Evolutionary conservation across 2,329 filamentous ascomycete species (phyloP), one percentile per base, ranked within the genome.

Genomic region (Grosmannia penicillata): DNA sequence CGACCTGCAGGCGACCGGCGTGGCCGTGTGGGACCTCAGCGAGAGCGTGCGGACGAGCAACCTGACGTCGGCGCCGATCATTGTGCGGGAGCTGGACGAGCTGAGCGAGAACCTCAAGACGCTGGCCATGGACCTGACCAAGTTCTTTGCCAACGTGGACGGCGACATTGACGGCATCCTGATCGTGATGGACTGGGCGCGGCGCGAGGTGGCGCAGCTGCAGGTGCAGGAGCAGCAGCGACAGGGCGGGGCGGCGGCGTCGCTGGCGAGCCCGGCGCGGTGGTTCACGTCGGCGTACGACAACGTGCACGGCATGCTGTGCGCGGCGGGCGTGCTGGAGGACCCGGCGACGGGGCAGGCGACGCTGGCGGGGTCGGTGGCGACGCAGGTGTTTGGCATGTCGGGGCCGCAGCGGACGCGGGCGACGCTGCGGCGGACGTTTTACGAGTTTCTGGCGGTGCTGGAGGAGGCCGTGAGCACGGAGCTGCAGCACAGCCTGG

Each of bases 131-230:
- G 86, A 94, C 55, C 71, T 95, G 48, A 93, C 83, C 8, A 78
- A 79, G 51, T 95, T 96, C 63, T 94, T 95, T 56, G 82, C 86
- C 37, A 84, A 87, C 47, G 85, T 96, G 11, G 85, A 95, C 50
- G 83, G 85, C 21, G 89, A 95, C 52, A 82, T 96, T 49, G 89
- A 95, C 54, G 80, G 72, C 43, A 93, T 95, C 48, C 69, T 96
- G 26, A 80, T 91, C 43, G 85, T 93, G 37, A 95, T 96, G 86
- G 85, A 94, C 54, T 95, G 89, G 89, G 83, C 85, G 13, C 81
- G 81, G 52, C 77, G 86, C 47, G 86, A 95, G 56, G 72, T 96
- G 13, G 68, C 76, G 43, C 76, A 77, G 33, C 63, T 91, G 40
- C 72, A 75, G 44, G 65, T 66, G 18, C 61, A 70, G 17, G 73